Conservation (phyloP, 345 rosid species). For the Heritiera fomes region DNA sequence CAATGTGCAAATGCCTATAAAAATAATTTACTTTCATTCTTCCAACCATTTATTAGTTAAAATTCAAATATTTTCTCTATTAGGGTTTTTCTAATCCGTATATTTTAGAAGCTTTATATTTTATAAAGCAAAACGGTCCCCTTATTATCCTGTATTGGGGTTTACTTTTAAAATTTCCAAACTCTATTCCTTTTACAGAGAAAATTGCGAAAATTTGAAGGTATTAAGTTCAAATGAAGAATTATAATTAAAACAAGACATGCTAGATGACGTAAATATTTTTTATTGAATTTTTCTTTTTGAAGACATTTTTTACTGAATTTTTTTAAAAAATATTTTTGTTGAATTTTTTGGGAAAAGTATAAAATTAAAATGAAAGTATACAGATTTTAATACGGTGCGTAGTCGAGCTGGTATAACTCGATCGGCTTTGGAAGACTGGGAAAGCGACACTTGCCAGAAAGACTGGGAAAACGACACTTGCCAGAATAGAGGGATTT, state of each 20-base stretch:
- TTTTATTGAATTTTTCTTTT: background rate
- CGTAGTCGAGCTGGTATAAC: background rate
- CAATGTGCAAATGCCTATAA: too few species aligned
- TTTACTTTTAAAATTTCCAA: too few species aligned
- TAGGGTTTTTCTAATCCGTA: too few species aligned
- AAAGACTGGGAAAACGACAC: background rate
- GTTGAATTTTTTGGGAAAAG: background rate
- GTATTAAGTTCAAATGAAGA: background rate
- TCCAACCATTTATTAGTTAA: too few species aligned
- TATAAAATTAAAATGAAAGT: background rate
- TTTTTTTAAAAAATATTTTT: too few species aligned
- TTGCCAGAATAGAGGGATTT: background rate
- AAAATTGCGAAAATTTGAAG: too few species aligned
- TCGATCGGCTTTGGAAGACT: background rate
- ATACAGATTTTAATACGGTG: background rate
- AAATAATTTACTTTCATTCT: too few species aligned
- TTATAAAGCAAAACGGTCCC: background rate
- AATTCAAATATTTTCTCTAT: too few species aligned
- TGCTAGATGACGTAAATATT: background rate
- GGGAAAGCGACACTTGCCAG: background rate
- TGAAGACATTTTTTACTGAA: too few species aligned
- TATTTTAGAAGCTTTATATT: too few species aligned
- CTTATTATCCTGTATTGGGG: background rate
- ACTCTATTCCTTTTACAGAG: too few species aligned
- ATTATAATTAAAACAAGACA: background rate